Evolutionary conservation across 306 rosid species (phyloP).

Genomic region (barrel medic (Medicago truncatula)): MtrunA17r5.0-ANR NC_053046.1:18160001-18160500

Average conservation of each 20-base stretch:
- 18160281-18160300: too few species aligned
- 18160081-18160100: background rate
- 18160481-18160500: background rate
- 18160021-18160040: background rate
- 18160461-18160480: background rate
- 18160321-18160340: too few species aligned
- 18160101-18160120: background rate
- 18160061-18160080: background rate
- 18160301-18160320: too few species aligned
- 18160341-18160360: too few species aligned
- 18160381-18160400: too few species aligned
- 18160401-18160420: too few species aligned
- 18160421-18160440: too few species aligned
- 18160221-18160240: constrained; percentile 6
- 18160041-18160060: background rate
- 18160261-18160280: too few species aligned
- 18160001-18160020: background rate
- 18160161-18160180: background rate
- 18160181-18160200: background rate
- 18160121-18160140: background rate
- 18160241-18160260: background rate
- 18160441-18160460: background rate
- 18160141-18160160: background rate
- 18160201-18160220: background rate
- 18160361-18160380: too few species aligned